Evolutionary conservation across 345 rosid species (phyloP).

Genomic region (Gossypium australe): DNA sequence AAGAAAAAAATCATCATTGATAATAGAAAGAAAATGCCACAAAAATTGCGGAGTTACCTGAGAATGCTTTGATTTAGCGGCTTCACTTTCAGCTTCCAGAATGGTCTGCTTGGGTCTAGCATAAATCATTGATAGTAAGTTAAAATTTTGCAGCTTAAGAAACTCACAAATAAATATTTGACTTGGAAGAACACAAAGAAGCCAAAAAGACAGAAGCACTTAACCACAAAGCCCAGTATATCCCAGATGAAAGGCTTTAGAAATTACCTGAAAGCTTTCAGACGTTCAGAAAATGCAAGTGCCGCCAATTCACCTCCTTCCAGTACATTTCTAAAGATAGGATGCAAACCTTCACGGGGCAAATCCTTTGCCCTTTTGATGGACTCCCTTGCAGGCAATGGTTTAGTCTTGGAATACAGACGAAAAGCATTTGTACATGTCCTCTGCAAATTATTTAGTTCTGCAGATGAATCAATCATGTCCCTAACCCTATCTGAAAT

Average conservation of each 20-base stretch:
- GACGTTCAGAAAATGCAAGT: slow-evolving; percentile 83
- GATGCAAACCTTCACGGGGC: slow-evolving; percentile 86
- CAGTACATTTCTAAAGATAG: slow-evolving; percentile 63
- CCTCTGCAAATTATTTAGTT: slow-evolving; percentile 58
- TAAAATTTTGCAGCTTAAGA: slow-evolving; percentile 5
- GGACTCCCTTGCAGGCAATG: slow-evolving; percentile 82
- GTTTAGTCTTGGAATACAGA: slow-evolving; percentile 80
- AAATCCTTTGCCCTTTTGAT: slow-evolving; percentile 79
- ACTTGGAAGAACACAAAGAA: not conserved
- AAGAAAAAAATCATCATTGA: not conserved
- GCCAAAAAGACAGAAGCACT: not conserved
- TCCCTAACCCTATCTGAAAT: slow-evolving; percentile 67
- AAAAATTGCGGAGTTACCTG: slow-evolving; percentile 37
- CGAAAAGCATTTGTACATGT: slow-evolving; percentile 83
- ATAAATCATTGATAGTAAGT: slow-evolving; percentile 24
- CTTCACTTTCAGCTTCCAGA: slow-evolving; percentile 95
- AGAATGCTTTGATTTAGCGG: slow-evolving; percentile 63
- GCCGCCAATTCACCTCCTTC: slow-evolving; percentile 87
- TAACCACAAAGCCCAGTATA: not conserved
- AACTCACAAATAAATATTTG: not conserved
- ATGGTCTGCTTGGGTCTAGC: slow-evolving; percentile 93
- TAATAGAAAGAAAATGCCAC: not conserved
- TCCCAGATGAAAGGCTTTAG: not conserved
- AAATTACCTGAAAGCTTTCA: slow-evolving; percentile 74
- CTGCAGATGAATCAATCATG: slow-evolving; percentile 77